phyloP scores from a whole-genome alignment of 129 eudicot genomes.

The Chrysanthemum seticuspe region DNA sequence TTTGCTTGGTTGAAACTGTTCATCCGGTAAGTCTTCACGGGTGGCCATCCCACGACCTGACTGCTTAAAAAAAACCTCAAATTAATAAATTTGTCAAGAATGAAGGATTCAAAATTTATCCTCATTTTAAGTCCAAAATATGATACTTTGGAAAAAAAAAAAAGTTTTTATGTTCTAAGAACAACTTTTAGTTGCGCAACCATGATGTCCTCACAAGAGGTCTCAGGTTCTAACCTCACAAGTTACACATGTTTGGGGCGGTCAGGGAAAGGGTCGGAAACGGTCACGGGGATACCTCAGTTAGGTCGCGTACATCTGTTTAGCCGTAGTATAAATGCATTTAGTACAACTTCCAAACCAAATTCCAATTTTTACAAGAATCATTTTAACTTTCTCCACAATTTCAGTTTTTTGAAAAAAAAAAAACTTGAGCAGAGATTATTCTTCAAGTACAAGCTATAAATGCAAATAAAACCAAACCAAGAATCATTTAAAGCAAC shows the following conservation, averaged over 20 bases:
- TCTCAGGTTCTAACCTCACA: background rate
- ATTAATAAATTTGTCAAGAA: background rate
- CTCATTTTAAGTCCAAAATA: constrained; percentile 1
- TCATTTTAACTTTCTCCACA: too few relatives aligned
- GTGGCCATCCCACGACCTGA: constrained; percentile 99
- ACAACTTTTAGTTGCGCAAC: too few relatives aligned
- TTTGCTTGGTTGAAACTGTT: constrained; percentile 87
- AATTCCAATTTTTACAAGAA: background rate
- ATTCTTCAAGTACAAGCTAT: too few relatives aligned
- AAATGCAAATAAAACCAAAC: too few relatives aligned
- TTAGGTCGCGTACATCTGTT: too few relatives aligned
- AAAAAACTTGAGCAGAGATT: too few relatives aligned
- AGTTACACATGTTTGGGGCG: background rate
- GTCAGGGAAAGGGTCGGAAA: too few relatives aligned
- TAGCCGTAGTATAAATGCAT: too few relatives aligned
- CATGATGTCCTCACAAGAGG: background rate
- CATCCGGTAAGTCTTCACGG: constrained; percentile 89
- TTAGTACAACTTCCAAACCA: background rate
- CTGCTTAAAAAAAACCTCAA: constrained; percentile 44
- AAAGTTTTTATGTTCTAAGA: background rate
- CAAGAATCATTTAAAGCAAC: too few relatives aligned
- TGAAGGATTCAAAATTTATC: constrained; percentile 6
- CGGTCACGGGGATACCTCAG: too few relatives aligned
- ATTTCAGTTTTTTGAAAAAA: background rate
- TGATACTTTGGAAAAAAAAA: background rate